These are phyloP conservation scores for Drechmeria coniospora DNA, from an alignment of 2,329 filamentous ascomycete species.

Conservation along the genomic window DNA sequence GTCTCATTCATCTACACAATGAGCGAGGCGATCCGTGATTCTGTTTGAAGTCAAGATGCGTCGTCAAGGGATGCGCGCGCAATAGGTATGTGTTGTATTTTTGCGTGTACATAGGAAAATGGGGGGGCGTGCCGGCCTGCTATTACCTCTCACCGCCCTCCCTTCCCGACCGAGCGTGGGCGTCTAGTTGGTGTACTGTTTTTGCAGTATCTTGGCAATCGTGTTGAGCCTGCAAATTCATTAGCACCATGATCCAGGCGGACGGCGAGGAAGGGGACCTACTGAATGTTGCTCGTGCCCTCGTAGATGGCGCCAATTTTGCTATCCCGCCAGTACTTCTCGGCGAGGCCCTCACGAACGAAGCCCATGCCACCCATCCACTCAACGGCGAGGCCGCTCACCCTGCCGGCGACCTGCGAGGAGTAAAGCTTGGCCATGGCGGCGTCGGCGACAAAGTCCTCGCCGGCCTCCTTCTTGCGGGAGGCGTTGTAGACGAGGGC, in stretches of 20 bases:
- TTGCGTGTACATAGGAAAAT: too few species aligned
- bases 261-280: constrained; percentile 11
- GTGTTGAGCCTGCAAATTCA: constrained; percentile 36
- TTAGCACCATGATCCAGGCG: background rate
- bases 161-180: background rate
- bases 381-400: constrained; percentile 76
- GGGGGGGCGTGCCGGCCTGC: too few species aligned
- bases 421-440: constrained; percentile 97
- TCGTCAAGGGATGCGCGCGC: too few species aligned
- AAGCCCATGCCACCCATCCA: constrained; percentile 99
- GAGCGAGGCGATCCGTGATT: too few species aligned
- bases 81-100: too few species aligned
- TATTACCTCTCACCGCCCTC: background rate
- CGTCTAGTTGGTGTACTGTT: constrained; percentile 35
- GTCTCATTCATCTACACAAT: too few species aligned
- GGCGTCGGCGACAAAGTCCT: constrained; percentile 88
- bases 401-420: constrained; percentile 79
- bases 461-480: constrained; percentile 92
- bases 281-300: constrained; percentile 69
- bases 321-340: constrained; percentile 96
- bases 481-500: constrained; percentile 92
- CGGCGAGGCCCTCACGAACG: constrained; percentile 84
- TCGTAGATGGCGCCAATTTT: constrained; percentile 99
- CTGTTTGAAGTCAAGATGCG: too few species aligned
- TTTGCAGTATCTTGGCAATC: constrained; percentile 47